Base-by-base conservation (phyloP, 495 filamentous ascomycete species). In the Xylaria curta region DNA sequence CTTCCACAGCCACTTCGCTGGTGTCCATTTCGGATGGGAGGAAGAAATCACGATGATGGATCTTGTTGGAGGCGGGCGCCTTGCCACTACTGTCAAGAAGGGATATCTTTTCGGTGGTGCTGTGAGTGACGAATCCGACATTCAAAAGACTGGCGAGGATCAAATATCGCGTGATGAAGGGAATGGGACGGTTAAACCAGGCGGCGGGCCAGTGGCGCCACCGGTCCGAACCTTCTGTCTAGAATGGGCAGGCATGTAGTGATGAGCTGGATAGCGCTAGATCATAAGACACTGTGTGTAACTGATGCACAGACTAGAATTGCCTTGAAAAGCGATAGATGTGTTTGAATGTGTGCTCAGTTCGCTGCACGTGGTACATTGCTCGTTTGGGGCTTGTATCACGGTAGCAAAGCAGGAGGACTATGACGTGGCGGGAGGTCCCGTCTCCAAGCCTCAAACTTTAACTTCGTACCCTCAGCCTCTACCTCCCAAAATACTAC, bases 11-110 rank as follows among this genome's bases (percentile, higher is more conserved):
- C 96, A 98, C 79, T 98, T 97, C 78, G 81, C 97, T 68, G 92
- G 90, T 31, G 89, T 89, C 24, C 89, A 91, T 38, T 85, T 91
- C 61, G 92, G 88, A 8, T 98, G 94, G 93, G 92, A 99, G 72
- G 87, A 98, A 73, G 87, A 95, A 76, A 89, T 98, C 63, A 85
- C 92, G 61, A 83, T 98, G 78, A 86, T 97, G 70, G 91, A 96
- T 73, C 82, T 99, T 28, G 89, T 98, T 44, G 91, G 89, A 21
- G 94, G 94, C 2, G 97, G 97, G 7, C 84, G 96, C 73, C 78
- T 99, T 72, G 96, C 93, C 1, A 98, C 97, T 17, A 92, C 92
- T 53, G 97, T 99, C 42, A 99, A 99, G 83, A 99, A 99, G 81
- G 92, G 92, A 3, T 98, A 92, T 80, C 82, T 99, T 66, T 85